Evolutionary conservation across 148 eudicot species (phyloP).

Genomic region (Spergularia bocconei): DNA sequence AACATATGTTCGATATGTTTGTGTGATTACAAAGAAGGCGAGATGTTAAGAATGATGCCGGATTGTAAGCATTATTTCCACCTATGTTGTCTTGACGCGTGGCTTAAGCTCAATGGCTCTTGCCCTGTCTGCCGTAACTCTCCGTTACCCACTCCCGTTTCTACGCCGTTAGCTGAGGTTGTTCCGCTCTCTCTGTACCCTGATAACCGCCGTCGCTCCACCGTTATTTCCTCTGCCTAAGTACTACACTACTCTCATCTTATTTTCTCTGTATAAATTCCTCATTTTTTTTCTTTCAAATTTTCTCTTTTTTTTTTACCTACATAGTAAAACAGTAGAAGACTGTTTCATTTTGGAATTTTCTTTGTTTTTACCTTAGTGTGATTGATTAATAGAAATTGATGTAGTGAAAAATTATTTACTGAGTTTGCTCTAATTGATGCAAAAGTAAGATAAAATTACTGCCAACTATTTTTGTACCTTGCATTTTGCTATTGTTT

Average conservation of each 20-base stretch:
- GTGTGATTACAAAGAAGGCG: constrained; percentile 74
- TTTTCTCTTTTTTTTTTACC: background rate
- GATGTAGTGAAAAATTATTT: constrained; percentile 7
- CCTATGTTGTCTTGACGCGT: constrained; percentile 69
- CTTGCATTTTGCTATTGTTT: too few species aligned
- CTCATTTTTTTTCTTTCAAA: too few species aligned
- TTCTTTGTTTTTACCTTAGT: background rate
- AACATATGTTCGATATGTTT: constrained; percentile 72
- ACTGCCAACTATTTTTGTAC: background rate
- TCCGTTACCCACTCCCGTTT: constrained; percentile 83
- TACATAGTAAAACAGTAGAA: too few species aligned
- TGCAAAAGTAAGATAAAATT: constrained; percentile 9
- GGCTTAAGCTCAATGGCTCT: constrained; percentile 76
- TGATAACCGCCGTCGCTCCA: constrained; percentile 58
- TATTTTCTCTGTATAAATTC: background rate
- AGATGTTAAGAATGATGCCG: constrained; percentile 88
- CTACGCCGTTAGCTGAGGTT: constrained; percentile 85
- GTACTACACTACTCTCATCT: background rate
- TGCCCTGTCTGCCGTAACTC: constrained; percentile 90
- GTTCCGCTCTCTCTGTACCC: constrained; percentile 80
- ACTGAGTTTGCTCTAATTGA: constrained; percentile 1
- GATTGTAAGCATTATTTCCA: constrained; percentile 80
- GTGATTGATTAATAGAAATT: constrained; percentile 19
- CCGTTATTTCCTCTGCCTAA: constrained; percentile 19
- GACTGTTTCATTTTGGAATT: background rate